phyloP scores from a whole-genome alignment of 805 yeast species.

The Yarrowia porcina region DNA sequence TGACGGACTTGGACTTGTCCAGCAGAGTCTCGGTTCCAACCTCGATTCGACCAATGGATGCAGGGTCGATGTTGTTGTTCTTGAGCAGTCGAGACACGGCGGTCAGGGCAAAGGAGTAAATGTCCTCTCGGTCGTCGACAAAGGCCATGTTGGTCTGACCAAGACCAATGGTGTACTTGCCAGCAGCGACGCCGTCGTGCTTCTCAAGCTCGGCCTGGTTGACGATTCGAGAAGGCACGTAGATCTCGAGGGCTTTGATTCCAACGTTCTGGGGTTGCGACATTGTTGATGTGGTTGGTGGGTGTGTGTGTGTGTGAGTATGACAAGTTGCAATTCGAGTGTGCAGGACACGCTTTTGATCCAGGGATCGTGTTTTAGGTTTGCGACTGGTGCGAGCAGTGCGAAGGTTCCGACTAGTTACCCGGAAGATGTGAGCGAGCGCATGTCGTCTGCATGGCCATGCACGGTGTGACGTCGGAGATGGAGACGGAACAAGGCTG shows the following conservation, averaged over 20 bases:
- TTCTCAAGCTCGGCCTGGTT: conserved; percentile 84
- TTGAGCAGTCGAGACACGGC: conserved; percentile 71
- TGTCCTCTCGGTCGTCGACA: conserved; percentile 96
- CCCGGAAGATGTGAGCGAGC: neutral
- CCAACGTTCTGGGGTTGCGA: conserved; percentile 78
- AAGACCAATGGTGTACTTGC: conserved; percentile 96
- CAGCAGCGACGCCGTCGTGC: conserved; percentile 80
- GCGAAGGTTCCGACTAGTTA: conserved; percentile 18
- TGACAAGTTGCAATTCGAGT: neutral
- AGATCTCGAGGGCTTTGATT: conserved; percentile 92
- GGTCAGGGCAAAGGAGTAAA: conserved; percentile 92
- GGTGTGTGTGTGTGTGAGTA: neutral
- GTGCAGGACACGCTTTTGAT: conserved; percentile 17
- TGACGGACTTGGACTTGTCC: conserved; percentile 95
- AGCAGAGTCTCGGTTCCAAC: conserved; percentile 97
- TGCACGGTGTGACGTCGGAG: conserved; percentile 16
- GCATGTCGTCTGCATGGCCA: neutral
- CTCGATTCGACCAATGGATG: conserved; percentile 86
- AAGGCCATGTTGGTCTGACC: conserved; percentile 99
- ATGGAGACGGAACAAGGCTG: neutral
- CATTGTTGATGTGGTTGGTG: conserved; percentile 7
- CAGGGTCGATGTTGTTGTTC: conserved; percentile 78
- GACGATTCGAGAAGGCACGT: conserved; percentile 81
- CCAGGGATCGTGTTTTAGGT: conserved; percentile 14
- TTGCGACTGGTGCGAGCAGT: conserved; percentile 22